Evolutionary conservation across 768 basidiomycete species (phyloP).

Genomic region (Xanthoconium purpureum): DNA sequence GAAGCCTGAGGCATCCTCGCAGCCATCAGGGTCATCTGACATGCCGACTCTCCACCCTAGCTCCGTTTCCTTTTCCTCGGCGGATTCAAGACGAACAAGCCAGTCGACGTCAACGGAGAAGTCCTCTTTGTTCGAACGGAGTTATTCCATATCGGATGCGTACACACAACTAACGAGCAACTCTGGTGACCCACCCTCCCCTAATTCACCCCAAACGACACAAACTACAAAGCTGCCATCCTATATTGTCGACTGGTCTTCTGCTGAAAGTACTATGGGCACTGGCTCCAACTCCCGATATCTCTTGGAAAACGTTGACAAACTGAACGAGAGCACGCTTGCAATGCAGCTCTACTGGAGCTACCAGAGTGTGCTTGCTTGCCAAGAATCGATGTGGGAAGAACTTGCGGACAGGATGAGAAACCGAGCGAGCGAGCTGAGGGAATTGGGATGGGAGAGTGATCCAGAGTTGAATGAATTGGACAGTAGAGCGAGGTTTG

Average conservation of each 20-base stretch:
- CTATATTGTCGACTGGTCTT: conserved; percentile 47
- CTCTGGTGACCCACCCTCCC: conserved; percentile 22
- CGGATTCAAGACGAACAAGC: conserved; percentile 36
- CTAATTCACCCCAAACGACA: conserved; percentile 6
- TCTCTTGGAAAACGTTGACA: conserved; percentile 41
- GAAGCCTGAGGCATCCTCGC: conserved; percentile 22
- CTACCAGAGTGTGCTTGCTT: conserved; percentile 60
- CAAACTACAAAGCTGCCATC: conserved; percentile 24
- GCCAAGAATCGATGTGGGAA: conserved; percentile 77
- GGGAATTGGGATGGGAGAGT: conserved; percentile 67
- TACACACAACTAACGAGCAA: conserved; percentile 22
- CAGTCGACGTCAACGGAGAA: conserved; percentile 33
- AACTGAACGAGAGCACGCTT: conserved; percentile 55
- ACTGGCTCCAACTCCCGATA: conserved; percentile 31
- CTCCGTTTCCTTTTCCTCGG: conserved; percentile 54
- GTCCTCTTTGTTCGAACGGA: conserved; percentile 31
- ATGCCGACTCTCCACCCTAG: conserved; percentile 34
- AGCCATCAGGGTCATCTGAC: conserved; percentile 11
- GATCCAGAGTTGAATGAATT: conserved; percentile 59
- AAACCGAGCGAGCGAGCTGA: conserved; percentile 51
- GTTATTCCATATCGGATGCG: conserved; percentile 26
- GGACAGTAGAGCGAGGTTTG: conserved; percentile 56
- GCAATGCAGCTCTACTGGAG: conserved; percentile 70
- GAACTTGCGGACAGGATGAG: conserved; percentile 61
- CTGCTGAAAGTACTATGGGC: conserved; percentile 41